A percentile compares a stretch with the other conserved stretches of the same genome.
phyloP scores from a whole-genome alignment of 2,329 filamentous ascomycete genomes.

The Microsporum ferrugineum region DNA sequence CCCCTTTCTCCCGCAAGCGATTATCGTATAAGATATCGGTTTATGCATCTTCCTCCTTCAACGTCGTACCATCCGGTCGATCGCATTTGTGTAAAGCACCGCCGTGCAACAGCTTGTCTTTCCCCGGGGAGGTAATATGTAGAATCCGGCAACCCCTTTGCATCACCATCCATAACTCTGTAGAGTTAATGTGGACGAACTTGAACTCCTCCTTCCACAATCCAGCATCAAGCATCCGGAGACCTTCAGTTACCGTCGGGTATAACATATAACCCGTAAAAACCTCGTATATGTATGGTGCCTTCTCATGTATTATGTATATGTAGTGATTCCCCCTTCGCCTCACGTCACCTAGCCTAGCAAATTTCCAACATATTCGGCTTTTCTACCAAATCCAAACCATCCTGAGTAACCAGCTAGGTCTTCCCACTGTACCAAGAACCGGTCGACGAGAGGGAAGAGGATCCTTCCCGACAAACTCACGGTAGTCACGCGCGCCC shows the following conservation, averaged over 20 bases:
- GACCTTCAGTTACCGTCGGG: neutral
- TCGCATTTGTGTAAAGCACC: neutral
- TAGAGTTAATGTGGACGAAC: neutral
- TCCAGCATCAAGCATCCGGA: neutral
- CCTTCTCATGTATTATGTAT: constrained; percentile 2
- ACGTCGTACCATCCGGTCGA: neutral
- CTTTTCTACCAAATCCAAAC: constrained; percentile 27
- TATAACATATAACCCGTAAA: neutral
- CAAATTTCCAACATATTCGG: constrained; percentile 30
- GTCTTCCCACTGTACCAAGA: constrained; percentile 69
- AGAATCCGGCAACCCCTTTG: neutral
- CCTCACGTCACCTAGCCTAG: constrained; percentile 20
- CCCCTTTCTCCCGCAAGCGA: neutral
- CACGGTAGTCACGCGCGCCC: constrained; percentile 70
- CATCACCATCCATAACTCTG: neutral
- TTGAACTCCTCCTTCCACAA: neutral
- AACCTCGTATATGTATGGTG: constrained; percentile 3
- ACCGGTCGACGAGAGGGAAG: constrained; percentile 58
- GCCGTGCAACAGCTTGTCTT: neutral
- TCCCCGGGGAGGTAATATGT: neutral
- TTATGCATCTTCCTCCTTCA: neutral
- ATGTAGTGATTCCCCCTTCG: neutral
- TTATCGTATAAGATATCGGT: neutral
- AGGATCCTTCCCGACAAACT: constrained; percentile 78
- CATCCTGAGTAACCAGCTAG: constrained; percentile 41